Base-by-base conservation (phyloP, 1,284 basidiomycete species). In the Papiliotrema nemorosa region DNA sequence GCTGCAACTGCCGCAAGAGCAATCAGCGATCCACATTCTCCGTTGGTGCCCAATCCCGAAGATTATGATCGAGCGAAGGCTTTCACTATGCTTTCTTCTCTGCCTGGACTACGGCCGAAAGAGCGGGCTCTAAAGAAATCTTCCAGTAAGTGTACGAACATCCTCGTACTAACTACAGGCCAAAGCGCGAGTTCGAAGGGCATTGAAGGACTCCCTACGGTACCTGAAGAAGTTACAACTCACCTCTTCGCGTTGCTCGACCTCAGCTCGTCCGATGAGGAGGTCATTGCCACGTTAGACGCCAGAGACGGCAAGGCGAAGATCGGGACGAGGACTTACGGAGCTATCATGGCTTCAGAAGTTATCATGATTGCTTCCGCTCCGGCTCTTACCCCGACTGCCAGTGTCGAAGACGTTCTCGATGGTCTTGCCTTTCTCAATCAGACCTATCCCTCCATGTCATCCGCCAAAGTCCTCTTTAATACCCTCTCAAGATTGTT, bases 401-500 rank as follows among this genome's bases (percentile, higher is more conserved):
- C 49, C 3, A 25, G 53, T 5, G 41, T 47, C 24, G 39, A 34
- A 4, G 39, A 33, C 16, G 47, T 64, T 16, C 25, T 62, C 7
- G 40, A 48, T 3, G 50, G 52, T 3, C 44, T 57, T 20, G 13
- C 18, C 6, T 52, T 47, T 26, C 50, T 62, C 34, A 21, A 45
- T 22, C 18, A 31, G 27, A 48, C 46, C 16, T 48, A 54, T 33
- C 36, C 37, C 12, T 21, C 43, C 10, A 25, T 42, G 3, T 44
- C 45, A 3, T 22, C 44, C 4, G 6, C 76, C 18, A 79, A 82
- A 9, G 80, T 83, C 44, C 82, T 84, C 2, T 92, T 90, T 68
- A 86, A 90, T 57, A 80, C 89, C 37, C 69, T 90, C 20, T 83
- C 87, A 49, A 81, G 83, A 47, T 76, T 94, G 9, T 83, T 94